Base-by-base conservation (phyloP, 306 rosid species). In the Psophocarpus tetragonolobus region DNA sequence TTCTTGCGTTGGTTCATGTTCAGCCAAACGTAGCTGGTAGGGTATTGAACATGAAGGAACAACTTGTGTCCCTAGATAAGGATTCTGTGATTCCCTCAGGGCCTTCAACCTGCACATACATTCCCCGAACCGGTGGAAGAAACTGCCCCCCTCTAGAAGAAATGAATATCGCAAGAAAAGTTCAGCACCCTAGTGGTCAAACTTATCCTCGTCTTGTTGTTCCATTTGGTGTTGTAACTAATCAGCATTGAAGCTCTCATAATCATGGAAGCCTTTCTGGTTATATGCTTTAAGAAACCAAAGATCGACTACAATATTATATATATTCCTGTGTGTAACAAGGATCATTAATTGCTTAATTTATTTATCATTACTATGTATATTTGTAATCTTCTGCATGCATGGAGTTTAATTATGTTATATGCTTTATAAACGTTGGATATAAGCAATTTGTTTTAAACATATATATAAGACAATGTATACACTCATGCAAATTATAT, bases 31-130 rank as follows among this genome's bases (percentile, higher is more conserved):
- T 35, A 38, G 93, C 74, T 11, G 81, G 80, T 35, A 88, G 93
- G 77, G 56, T 81, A 4, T 42, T 87, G 76, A 53, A 51, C 41
- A 76, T 39, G 6, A 76, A 70, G 35, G 61, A 83, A 57, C 64
- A 83, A 13, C 21, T 88, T 30, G 86, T 91, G 80, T 71, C 91
- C 57, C 87, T 93, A 79, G 80, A 80, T 6, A 90, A 83, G 75
- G 93, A 90, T 21, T 68, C 84, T 5, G 80, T 84, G 27, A 72
- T 93, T 60, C 85, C 97, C 10, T 82, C 92, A 5, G 90, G 84
- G 4, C 74, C 96, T 9, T 91, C 92, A 5, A 80, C 80, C 3
- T 93, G 98, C 84, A 93, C 98, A 8, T 91, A 33, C 84, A 87
- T 88, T 63, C 97, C 98, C 0, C 89, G 92, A 13, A 78, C 83